Conservation (phyloP, 2,329 filamentous ascomycete genomes). For the Leptographium flavum region DNA sequence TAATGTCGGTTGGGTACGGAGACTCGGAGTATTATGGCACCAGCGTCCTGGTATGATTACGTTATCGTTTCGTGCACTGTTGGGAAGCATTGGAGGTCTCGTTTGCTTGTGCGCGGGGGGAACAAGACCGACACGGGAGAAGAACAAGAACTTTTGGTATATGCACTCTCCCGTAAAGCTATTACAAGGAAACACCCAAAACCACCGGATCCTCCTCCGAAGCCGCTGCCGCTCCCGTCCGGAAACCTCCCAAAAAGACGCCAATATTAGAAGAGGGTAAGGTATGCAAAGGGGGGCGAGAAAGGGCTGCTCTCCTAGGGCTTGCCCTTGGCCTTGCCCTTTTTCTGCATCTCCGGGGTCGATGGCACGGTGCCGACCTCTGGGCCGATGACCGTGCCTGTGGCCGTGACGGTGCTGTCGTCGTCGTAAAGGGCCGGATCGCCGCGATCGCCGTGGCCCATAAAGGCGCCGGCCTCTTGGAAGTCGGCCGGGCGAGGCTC, state of each 20-base stretch:
- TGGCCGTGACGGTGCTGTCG: conserved; percentile 39
- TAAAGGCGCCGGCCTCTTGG: conserved; percentile 61
- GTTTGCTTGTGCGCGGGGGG: neutral
- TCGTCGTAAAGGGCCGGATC: conserved; percentile 65
- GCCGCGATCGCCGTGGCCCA: conserved; percentile 72
- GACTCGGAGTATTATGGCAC: neutral
- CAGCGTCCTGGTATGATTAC: neutral
- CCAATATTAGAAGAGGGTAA: too few relatives aligned
- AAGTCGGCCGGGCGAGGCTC: conserved; percentile 55
- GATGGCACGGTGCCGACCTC: too few relatives aligned
- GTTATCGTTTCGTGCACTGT: neutral
- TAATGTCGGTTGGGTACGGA: conserved; percentile 4
- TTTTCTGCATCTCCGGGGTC: too few relatives aligned
- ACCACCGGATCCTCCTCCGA: too few relatives aligned
- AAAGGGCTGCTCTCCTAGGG: neutral
- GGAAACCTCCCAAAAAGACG: too few relatives aligned
- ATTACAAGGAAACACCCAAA: neutral
- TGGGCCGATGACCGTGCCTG: conserved; percentile 15
- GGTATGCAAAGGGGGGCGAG: too few relatives aligned
- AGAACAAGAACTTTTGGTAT: neutral
- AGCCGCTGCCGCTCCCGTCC: too few relatives aligned
- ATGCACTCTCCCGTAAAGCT: neutral
- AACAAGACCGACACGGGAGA: neutral
- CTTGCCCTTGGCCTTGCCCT: conserved; percentile 12
- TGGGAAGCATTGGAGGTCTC: neutral